Percentiles rank a stretch among this genome's conserved stretches.
These are phyloP conservation scores for Mycena albidolilacea DNA, from an alignment of 768 basidiomycete genomes.

Conservation along the genomic window DNA sequence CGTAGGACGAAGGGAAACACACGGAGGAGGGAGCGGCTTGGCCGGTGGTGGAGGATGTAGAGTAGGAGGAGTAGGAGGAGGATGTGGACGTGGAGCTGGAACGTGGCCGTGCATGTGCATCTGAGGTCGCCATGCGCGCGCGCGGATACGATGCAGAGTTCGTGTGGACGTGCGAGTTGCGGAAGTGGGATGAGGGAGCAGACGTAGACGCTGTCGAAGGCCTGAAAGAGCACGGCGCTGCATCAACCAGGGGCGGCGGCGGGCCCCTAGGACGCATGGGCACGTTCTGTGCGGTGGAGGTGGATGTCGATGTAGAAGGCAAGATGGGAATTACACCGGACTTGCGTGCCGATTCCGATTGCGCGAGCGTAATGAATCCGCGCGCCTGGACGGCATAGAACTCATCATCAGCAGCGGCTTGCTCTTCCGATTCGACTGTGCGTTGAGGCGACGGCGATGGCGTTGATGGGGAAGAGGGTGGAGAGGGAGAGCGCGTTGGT, in stretches of 20 bases:
- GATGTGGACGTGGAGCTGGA: neutral
- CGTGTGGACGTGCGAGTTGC: neutral
- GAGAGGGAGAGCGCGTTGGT: neutral
- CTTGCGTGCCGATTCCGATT: neutral
- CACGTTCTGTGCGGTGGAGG: neutral
- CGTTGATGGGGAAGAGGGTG: neutral
- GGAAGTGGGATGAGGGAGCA: neutral
- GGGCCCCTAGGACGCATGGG: neutral
- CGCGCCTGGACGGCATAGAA: slow-evolving; percentile 15
- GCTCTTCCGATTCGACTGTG: neutral
- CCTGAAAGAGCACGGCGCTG: neutral
- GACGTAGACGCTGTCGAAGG: neutral
- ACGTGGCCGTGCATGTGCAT: neutral
- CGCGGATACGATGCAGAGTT: neutral
- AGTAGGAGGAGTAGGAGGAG: neutral
- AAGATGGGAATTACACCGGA: neutral
- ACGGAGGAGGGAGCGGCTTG: too few relatives aligned
- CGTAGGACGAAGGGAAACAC: neutral
- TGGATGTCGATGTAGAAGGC: neutral
- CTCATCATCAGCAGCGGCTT: neutral
- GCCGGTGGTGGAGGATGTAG: too few relatives aligned
- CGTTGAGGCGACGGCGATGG: neutral
- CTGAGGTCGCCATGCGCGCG: neutral
- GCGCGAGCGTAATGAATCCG: neutral
- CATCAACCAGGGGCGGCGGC: neutral